These are phyloP conservation scores for Cytospora mali DNA, from an alignment of 2,329 filamentous ascomycete species.

Conservation along the genomic window DNA sequence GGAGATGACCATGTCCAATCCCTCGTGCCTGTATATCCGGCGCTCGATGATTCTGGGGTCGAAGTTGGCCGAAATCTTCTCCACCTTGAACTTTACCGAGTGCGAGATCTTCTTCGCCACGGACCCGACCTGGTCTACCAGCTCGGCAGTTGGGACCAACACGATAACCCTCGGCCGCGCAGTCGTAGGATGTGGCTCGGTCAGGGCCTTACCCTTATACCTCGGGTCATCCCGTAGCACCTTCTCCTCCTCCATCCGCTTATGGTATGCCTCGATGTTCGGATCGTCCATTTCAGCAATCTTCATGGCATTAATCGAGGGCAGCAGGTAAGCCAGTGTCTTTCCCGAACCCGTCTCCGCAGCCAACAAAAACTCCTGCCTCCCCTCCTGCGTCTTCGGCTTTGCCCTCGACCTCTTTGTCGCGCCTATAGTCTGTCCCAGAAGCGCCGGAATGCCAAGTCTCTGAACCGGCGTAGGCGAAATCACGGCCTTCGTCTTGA, in stretches of 20 bases:
- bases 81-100: constrained; percentile 82
- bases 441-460: constrained; percentile 80
- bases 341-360: constrained; percentile 98
- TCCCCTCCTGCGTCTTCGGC: constrained; percentile 35
- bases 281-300: constrained; percentile 65
- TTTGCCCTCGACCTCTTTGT: constrained; percentile 36
- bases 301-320: constrained; percentile 84
- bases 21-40: constrained; percentile 76
- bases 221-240: constrained; percentile 56
- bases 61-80: constrained; percentile 77
- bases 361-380: constrained; percentile 74
- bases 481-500: constrained; percentile 74
- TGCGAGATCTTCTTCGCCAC: constrained; percentile 85
- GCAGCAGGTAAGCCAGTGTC: constrained; percentile 89
- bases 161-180: constrained; percentile 83
- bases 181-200: constrained; percentile 71
- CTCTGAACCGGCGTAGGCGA: constrained; percentile 87
- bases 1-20: constrained; percentile 82
- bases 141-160: constrained; percentile 87
- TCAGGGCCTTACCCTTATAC: constrained; percentile 64
- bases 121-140: constrained; percentile 82
- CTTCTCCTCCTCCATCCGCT: constrained; percentile 57
- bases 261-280: constrained; percentile 59
- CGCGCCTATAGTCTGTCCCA: constrained; percentile 57
- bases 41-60: constrained; percentile 79